Conservation (phyloP, 179 eudicot genomes). For the Corrigiola litoralis region DNA sequence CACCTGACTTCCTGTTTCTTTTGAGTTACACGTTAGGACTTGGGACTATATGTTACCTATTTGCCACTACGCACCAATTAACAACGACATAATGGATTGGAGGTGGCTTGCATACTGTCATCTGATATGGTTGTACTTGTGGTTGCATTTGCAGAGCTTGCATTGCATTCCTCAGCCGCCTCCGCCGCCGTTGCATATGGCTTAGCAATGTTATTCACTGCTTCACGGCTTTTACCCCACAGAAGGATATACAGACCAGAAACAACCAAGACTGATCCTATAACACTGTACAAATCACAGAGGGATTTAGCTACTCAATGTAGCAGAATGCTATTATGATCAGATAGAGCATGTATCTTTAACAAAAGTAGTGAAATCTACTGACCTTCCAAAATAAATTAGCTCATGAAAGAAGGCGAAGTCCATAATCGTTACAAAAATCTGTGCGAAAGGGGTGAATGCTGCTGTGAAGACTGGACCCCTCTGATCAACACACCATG, state of each 20-base stretch:
- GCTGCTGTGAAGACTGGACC: constrained; percentile 90
- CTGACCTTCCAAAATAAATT: constrained; percentile 69
- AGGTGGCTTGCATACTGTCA: background rate
- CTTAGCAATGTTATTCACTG: constrained; percentile 6
- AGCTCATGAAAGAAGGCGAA: constrained; percentile 55
- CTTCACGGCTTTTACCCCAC: constrained; percentile 68
- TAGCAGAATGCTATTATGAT: background rate
- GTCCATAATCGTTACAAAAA: constrained; percentile 50
- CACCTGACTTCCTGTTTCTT: no score
- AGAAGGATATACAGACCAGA: constrained; percentile 66
- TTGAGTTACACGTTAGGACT: no score
- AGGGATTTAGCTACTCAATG: no score
- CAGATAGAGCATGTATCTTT: background rate
- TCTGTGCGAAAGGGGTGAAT: constrained; percentile 66
- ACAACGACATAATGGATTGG: constrained; percentile 10
- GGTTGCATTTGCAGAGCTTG: background rate
- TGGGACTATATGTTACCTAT: no score
- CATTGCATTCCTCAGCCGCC: constrained; percentile 5
- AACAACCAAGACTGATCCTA: constrained; percentile 62
- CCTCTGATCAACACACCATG: constrained; percentile 77
- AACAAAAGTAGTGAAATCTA: background rate
- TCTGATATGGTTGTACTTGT: background rate
- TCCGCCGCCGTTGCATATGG: no score
- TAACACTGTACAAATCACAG: constrained; percentile 63
- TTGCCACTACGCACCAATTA: no score